A percentile compares a stretch with the other conserved stretches of the same genome.
phyloP scores from a whole-genome alignment of 2,329 filamentous ascomycete species.

The Alternaria angustiovoidea region DNA sequence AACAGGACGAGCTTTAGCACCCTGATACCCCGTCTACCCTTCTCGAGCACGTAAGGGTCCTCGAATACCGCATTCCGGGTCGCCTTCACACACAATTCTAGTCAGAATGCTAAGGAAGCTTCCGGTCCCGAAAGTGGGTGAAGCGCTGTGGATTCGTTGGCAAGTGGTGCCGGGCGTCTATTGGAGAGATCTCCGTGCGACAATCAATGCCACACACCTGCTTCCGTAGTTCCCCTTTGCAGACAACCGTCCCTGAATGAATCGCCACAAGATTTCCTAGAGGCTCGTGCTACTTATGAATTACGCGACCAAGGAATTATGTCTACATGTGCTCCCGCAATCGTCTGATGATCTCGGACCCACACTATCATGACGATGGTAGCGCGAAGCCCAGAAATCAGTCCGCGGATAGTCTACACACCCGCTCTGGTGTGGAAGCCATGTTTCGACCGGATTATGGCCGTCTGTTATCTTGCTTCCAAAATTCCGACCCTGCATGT shows the following conservation, averaged over 20 bases:
- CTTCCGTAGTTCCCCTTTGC: conserved; percentile 18
- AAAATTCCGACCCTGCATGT: conserved; percentile 39
- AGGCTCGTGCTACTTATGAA: conserved; percentile 14
- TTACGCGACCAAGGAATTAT: conserved; percentile 14
- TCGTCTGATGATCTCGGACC: conserved; percentile 18
- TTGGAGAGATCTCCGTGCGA: conserved; percentile 44
- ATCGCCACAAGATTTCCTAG: conserved; percentile 12
- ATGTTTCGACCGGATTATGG: conserved; percentile 6
- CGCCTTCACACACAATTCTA: conserved; percentile 27
- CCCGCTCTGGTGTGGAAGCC: conserved; percentile 6
- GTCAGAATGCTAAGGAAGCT: conserved; percentile 23
- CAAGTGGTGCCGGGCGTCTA: conserved; percentile 45
- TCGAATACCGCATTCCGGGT: conserved; percentile 16
- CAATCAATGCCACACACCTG: conserved; percentile 40
- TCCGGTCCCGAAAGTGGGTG: conserved; percentile 26
- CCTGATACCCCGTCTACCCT: conserved; percentile 33
- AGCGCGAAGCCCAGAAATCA: conserved; percentile 21
- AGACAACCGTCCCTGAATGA: conserved; percentile 14
- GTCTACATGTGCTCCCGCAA: conserved; percentile 13
- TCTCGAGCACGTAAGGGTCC: conserved; percentile 13
- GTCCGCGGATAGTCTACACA: conserved; percentile 9
- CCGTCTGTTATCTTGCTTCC: conserved; percentile 19
- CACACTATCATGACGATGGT: conserved; percentile 23
- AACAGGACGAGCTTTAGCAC: conserved; percentile 30
- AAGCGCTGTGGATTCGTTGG: conserved; percentile 46